phyloP scores from a whole-genome alignment of 495 filamentous ascomycete species.

The Aspergillus cristatus region DNA sequence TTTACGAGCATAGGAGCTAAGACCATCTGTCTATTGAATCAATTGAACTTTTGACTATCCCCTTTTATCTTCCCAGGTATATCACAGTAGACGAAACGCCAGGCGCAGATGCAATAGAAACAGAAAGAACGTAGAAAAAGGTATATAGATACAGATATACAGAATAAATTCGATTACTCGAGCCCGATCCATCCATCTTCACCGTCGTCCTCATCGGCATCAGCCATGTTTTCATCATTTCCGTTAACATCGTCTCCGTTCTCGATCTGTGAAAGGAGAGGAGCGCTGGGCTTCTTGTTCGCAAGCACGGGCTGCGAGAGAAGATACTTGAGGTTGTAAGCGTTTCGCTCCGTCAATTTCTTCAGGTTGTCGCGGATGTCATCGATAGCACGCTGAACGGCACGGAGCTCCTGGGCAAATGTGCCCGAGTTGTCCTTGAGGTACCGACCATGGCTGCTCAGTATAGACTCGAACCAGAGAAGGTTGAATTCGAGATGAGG shows the following conservation, averaged over 20 bases:
- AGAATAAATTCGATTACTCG: constrained; percentile 22
- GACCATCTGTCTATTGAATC: too few species aligned
- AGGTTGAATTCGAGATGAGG: constrained; percentile 92
- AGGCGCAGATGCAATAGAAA: constrained; percentile 32
- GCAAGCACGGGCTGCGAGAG: constrained; percentile 36
- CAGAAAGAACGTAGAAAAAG: too few species aligned
- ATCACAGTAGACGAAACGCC: constrained; percentile 32
- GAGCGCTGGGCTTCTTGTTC: constrained; percentile 21
- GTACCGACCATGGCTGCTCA: constrained; percentile 73
- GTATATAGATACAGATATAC: background rate
- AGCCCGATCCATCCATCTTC: constrained; percentile 32
- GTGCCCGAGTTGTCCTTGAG: constrained; percentile 67
- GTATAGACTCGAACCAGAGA: constrained; percentile 79
- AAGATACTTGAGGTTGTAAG: constrained; percentile 78
- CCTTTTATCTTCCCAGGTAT: constrained; percentile 20
- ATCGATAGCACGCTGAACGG: constrained; percentile 64
- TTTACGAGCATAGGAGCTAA: too few species aligned
- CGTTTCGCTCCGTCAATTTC: constrained; percentile 74
- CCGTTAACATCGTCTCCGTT: constrained; percentile 11
- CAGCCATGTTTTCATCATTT: constrained; percentile 25
- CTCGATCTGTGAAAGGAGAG: constrained; percentile 20
- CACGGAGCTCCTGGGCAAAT: constrained; percentile 71
- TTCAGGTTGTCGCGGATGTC: constrained; percentile 68
- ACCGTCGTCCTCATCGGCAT: constrained; percentile 25
- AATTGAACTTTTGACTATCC: constrained; percentile 12